phyloP scores from a whole-genome alignment of 805 yeast genomes.

The Candida sphagnicola region DNA sequence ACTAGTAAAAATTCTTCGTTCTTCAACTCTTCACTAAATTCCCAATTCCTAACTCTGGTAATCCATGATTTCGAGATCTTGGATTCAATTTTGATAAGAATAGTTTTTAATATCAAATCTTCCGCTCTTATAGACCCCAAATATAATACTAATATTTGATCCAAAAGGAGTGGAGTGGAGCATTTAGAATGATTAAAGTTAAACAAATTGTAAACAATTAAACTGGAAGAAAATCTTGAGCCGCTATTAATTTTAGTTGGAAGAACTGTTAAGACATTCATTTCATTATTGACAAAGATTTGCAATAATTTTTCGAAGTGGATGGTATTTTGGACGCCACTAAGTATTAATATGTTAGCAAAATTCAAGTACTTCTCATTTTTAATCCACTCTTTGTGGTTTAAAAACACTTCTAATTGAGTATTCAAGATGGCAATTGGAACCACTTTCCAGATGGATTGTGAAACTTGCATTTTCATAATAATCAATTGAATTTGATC shows the following conservation, averaged over 20 bases:
- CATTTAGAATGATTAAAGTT: slow-evolving; percentile 40
- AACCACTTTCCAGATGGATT: slow-evolving; percentile 21
- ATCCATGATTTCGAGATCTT: slow-evolving; percentile 58
- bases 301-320: slow-evolving; percentile 57
- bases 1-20: slow-evolving; percentile 43
- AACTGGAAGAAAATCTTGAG: slow-evolving; percentile 39
- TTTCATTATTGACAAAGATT: slow-evolving; percentile 53
- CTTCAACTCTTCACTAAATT: slow-evolving; percentile 41
- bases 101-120: slow-evolving; percentile 57
- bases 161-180: slow-evolving; percentile 46
- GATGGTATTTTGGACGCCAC: slow-evolving; percentile 29
- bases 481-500: slow-evolving; percentile 14
- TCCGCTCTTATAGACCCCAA: slow-evolving; percentile 58
- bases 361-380: slow-evolving; percentile 43
- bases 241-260: slow-evolving; percentile 17
- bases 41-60: slow-evolving; percentile 62
- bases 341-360: slow-evolving; percentile 33
- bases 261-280: slow-evolving; percentile 18
- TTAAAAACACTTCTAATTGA: slow-evolving; percentile 60
- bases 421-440: slow-evolving; percentile 51
- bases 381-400: slow-evolving; percentile 42
- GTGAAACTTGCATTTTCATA: slow-evolving; percentile 7
- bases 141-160: slow-evolving; percentile 45
- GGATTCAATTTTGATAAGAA: slow-evolving; percentile 58
- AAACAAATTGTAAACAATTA: slow-evolving; percentile 49